Evolutionary conservation across 2,329 filamentous ascomycete genomes (phyloP).

Genomic region (Lasiodiplodia gonubiensis): DNA sequence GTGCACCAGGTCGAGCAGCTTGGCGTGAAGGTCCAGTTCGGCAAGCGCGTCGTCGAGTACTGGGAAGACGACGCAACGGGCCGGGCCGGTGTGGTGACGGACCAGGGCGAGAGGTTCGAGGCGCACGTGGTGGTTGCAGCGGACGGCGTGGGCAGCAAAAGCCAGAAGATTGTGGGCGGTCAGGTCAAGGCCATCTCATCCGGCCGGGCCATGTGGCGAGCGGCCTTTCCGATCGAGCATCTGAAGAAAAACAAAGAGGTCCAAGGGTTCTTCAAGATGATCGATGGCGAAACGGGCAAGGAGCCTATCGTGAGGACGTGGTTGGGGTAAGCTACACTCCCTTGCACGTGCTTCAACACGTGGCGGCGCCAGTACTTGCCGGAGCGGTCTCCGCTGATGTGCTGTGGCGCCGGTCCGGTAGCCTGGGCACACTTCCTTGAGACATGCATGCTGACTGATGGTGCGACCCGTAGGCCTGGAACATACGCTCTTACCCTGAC

Average conservation of each 20-base stretch:
- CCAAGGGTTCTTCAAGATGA: conserved; percentile 54
- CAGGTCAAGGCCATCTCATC: conserved; percentile 50
- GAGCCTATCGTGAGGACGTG: conserved; percentile 55
- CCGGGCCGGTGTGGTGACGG: conserved; percentile 43
- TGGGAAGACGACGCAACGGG: conserved; percentile 50
- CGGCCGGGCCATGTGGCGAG: conserved; percentile 49
- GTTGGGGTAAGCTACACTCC: conserved; percentile 41
- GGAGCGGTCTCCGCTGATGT: neutral
- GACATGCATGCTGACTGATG: conserved; percentile 29
- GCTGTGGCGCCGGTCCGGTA: neutral
- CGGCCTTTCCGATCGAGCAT: conserved; percentile 50
- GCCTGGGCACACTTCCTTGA: conserved; percentile 26
- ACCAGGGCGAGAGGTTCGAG: conserved; percentile 50
- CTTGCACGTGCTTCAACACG: no score
- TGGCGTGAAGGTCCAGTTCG: conserved; percentile 52
- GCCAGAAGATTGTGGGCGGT: conserved; percentile 52
- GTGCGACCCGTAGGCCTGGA: conserved; percentile 33
- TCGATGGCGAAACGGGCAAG: conserved; percentile 41
- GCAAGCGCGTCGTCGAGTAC: conserved; percentile 51
- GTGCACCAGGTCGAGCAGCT: conserved; percentile 55
- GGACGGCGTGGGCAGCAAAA: conserved; percentile 53
- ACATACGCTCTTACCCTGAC: conserved; percentile 55
- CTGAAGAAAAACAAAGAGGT: conserved; percentile 54
- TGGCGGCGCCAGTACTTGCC: no score
- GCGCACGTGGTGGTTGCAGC: conserved; percentile 50